Base-by-base conservation (phyloP, 495 filamentous ascomycete genomes). In the Hypoxylon rickii region DNA sequence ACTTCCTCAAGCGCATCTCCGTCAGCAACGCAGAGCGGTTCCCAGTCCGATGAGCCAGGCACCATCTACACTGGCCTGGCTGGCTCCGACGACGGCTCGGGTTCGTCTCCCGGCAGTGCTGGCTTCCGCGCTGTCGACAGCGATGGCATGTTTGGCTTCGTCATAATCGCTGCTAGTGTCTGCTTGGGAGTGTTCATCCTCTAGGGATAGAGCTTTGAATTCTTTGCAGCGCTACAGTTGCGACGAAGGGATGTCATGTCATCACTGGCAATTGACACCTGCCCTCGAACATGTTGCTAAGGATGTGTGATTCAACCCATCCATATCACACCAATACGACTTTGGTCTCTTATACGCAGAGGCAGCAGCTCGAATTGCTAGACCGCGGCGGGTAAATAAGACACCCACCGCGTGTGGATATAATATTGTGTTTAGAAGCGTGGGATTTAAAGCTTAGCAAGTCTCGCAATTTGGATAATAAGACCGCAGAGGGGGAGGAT, bases 11-110 rank as follows among this genome's bases (percentile, higher is more conserved):
- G 76, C 36, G 63, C 73, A 10, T 55, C 69, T 15, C 60, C 77
- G 10, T 53, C 77, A 6, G 70, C 77, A 13, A 68, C 76, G 11
- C 68, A 75, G 0, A 61, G 66, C 22, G 63, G 71, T 19, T 49
- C 55, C 7, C 56, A 73, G 19, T 63, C 75, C 12, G 68, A 65
- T 21, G 71, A 71, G 17, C 52, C 71, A 44, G 52, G 73, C 65
- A 43, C 62, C 37, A 59, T 78, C 22, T 80, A 69, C 65, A 75
- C 73, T 18, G 83, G 82, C n/a, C 66, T 85, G 31, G 80, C 68
- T 26, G 78, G 75, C n/a, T 65, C 55, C n/a, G 55, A 33, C 11
- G 45, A 52, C 5, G 46, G 24, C 47, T 47, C 53, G 13, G 38
- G 47, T 13, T 58, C 58, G 2, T 42, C 48, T 1, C 37, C 44